These are phyloP conservation scores for Aspergillus saccharolyticus DNA, from an alignment of 495 filamentous ascomycete species.

Conservation along the genomic window DNA sequence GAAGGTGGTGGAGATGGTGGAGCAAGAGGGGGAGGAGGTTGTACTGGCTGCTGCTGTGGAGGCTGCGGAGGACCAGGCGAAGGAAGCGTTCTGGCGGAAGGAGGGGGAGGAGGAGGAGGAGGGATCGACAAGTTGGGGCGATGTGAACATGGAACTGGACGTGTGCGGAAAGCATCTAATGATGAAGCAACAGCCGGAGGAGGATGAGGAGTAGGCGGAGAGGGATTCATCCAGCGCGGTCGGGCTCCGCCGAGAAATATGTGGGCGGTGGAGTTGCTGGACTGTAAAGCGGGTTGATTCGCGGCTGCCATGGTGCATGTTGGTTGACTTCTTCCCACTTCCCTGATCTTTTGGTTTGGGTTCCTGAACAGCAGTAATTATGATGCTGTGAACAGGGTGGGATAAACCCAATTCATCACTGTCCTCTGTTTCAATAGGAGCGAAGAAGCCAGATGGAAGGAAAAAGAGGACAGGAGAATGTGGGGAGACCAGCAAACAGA, in stretches of 20 bases:
- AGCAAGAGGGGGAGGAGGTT: no score
- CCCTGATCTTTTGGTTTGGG: no score
- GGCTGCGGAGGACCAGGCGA: constrained; percentile 5
- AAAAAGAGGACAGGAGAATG: no score
- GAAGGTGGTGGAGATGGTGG: background rate
- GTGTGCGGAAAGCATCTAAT: background rate
- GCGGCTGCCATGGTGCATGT: background rate
- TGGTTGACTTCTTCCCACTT: no score
- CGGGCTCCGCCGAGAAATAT: constrained; percentile 60
- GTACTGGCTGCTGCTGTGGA: background rate
- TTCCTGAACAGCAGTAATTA: no score
- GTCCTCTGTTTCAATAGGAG: no score
- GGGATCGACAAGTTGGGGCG: background rate
- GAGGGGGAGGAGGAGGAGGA: constrained; percentile 4
- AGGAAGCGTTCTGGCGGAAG: background rate
- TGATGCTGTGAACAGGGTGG: no score
- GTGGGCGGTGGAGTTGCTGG: constrained; percentile 61
- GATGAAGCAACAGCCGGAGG: background rate
- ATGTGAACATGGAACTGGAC: background rate
- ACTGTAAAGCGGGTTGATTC: background rate
- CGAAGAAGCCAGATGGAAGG: no score
- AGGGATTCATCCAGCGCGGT: constrained; percentile 59
- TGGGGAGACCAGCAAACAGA: no score
- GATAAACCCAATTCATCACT: no score
- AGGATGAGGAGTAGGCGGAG: background rate